Conservation (phyloP, 176 grass and related monocot species). For the Alopecurus myosuroides region DNA sequence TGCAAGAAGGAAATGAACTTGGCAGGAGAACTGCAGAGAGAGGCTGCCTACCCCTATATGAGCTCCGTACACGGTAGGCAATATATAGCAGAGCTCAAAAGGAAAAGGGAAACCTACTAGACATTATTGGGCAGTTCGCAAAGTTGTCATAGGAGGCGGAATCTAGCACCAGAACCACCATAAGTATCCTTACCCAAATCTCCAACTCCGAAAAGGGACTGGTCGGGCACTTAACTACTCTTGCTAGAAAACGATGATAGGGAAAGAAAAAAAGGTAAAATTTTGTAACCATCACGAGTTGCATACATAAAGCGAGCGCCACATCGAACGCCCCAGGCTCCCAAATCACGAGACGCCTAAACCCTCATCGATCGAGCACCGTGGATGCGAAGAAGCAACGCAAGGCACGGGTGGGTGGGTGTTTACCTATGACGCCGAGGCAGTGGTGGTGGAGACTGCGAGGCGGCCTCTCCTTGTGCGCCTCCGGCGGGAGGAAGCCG, state of each 20-base stretch:
- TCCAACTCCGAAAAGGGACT: background rate
- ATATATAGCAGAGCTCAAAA: background rate
- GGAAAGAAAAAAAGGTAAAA: background rate
- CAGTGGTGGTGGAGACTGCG: slow-evolving; percentile 54
- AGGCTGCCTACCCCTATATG: background rate
- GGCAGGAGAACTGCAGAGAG: background rate
- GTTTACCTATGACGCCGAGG: slow-evolving; percentile 69
- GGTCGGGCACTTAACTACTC: background rate
- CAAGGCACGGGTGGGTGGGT: background rate
- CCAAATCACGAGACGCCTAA: background rate
- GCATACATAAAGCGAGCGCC: slow-evolving; percentile 8
- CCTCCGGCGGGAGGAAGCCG: slow-evolving; percentile 46
- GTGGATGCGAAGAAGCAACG: background rate
- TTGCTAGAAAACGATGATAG: background rate
- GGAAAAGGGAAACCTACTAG: background rate
- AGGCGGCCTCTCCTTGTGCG: slow-evolving; percentile 44
- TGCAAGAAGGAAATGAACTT: background rate
- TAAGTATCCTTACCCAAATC: slow-evolving; percentile 17
- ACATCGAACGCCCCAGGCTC: background rate
- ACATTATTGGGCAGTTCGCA: background rate
- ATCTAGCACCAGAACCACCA: slow-evolving; percentile 25
- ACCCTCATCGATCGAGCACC: background rate
- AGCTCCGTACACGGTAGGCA: background rate
- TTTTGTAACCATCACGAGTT: background rate
- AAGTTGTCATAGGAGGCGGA: background rate